Evolutionary conservation across 108 stramenopile species (phyloP), one percentile per base, ranked within the genome.

Genomic region (Nannochloropsis gaditana): DNA sequence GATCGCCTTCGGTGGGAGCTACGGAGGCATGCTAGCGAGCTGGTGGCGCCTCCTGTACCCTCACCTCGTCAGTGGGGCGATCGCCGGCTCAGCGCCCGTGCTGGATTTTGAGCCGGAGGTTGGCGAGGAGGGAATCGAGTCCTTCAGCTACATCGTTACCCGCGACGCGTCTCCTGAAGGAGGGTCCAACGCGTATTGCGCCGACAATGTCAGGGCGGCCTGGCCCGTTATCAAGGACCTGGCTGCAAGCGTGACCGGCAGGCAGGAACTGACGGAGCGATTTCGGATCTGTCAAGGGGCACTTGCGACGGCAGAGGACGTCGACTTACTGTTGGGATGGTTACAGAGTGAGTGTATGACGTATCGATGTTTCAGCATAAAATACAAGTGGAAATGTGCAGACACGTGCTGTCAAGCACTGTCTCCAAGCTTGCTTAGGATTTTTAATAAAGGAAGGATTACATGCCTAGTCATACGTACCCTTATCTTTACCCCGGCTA

Each of bases 1-100:
- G 17, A 80, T 91, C 17, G 88, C 89, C 21, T 96, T 94, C 91
- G 97, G 97, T 41, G 97, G 97, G 21, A 91, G 90, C 80, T 97
- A 96, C 87, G 95, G 95, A 15, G 97, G 97, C 41, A 97, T 96
- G 96, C 92, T 97, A 42, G 92, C 93, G 73, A 89, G 94, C 2
- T 94, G 94, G 94, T 89, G 93, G 44, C 92, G 96, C 19, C 89
- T 95, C 84, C 93, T 94, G 90, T 97, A 97, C 89, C 96, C 97
- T 17, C 85, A 92, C 79, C 82, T 91, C 44, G 90, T 94, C 5
- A 90, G 88, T 50, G 97, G 96, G 11, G 94, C 94, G n/a, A 93
- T 97, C 85, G 95, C 97, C 6, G 94, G 80, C 44, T 92, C 91
- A 4, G 93, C 93, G 31, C 93, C 93, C 21, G 82, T 93, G 9